Conservation (phyloP, 164 flowering plant genomes). For the Vitis amurensis region DNA sequence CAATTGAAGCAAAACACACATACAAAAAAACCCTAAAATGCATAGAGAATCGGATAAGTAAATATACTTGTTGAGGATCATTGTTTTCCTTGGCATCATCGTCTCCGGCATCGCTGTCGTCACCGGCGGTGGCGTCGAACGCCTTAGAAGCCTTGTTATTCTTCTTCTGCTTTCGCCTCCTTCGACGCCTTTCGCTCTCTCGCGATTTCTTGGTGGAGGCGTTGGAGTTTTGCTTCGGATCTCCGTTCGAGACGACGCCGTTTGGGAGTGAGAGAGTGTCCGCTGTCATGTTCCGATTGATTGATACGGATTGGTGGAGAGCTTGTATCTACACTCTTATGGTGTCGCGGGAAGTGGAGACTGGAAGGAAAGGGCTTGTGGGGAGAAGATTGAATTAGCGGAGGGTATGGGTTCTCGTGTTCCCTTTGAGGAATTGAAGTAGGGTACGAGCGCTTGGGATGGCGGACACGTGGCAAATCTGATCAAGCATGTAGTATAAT, state of each 20-base stretch:
- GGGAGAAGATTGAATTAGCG: too few relatives aligned
- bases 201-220: constrained; percentile 44
- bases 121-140: constrained; percentile 10
- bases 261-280: constrained; percentile 30
- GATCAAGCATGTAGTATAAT: too few relatives aligned
- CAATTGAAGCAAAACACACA: neutral
- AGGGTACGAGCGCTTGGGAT: too few relatives aligned
- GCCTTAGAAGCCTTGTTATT: constrained; percentile 41
- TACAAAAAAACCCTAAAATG: neutral
- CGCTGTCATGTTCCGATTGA: constrained; percentile 19
- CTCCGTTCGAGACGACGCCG: constrained; percentile 43
- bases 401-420: too few relatives aligned
- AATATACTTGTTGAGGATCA: constrained; percentile 51
- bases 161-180: constrained; percentile 86
- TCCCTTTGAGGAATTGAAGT: too few relatives aligned
- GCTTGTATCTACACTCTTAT: neutral
- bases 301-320: neutral
- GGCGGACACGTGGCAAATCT: too few relatives aligned
- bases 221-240: constrained; percentile 27
- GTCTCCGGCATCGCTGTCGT: constrained; percentile 31
- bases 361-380: too few relatives aligned
- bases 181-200: constrained; percentile 69
- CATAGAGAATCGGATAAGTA: neutral
- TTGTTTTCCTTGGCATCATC: constrained; percentile 53
- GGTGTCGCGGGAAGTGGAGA: too few relatives aligned